These are phyloP conservation scores for Podila verticillata DNA, from an alignment of 192 early-diverging fungal genomes.

Conservation along the genomic window DNA sequence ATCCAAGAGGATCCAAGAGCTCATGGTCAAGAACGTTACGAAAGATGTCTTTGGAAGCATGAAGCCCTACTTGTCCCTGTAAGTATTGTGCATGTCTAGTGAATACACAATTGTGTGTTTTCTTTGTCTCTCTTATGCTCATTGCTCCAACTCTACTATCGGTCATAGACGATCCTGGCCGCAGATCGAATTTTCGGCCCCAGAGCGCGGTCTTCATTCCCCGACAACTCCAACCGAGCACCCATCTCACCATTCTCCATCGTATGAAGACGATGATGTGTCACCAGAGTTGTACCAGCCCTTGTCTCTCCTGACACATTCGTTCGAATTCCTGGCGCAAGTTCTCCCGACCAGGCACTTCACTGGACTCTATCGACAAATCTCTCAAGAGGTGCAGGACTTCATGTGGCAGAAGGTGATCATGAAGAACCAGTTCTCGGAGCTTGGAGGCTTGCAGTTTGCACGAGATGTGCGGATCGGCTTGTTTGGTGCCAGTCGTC, in stretches of 20 bases:
- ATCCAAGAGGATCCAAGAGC: constrained; percentile 52
- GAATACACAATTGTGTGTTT: too few relatives aligned
- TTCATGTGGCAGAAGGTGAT: constrained; percentile 64
- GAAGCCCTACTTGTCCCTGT: constrained; percentile 58
- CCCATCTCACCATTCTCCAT: neutral
- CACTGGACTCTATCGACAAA: constrained; percentile 45
- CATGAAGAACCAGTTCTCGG: constrained; percentile 63
- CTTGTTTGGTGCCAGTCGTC: constrained; percentile 51
- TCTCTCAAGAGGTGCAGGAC: constrained; percentile 59
- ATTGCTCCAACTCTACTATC: neutral
- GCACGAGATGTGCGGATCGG: constrained; percentile 57
- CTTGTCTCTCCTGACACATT: constrained; percentile 51
- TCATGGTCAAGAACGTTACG: constrained; percentile 54
- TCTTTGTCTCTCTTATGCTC: neutral
- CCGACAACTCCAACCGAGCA: neutral
- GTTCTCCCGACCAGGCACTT: constrained; percentile 51
- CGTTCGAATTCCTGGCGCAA: constrained; percentile 49
- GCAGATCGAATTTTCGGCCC: constrained; percentile 35
- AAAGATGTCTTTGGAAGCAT: constrained; percentile 57
- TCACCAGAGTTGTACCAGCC: constrained; percentile 62
- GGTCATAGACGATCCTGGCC: constrained; percentile 56
- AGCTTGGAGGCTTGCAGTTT: constrained; percentile 56
- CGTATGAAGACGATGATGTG: constrained; percentile 45
- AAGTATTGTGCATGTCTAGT: neutral
- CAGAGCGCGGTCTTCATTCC: constrained; percentile 7